phyloP scores from a whole-genome alignment of 176 grass and related monocot genomes.

The Saccharum spontaneum region DNA sequence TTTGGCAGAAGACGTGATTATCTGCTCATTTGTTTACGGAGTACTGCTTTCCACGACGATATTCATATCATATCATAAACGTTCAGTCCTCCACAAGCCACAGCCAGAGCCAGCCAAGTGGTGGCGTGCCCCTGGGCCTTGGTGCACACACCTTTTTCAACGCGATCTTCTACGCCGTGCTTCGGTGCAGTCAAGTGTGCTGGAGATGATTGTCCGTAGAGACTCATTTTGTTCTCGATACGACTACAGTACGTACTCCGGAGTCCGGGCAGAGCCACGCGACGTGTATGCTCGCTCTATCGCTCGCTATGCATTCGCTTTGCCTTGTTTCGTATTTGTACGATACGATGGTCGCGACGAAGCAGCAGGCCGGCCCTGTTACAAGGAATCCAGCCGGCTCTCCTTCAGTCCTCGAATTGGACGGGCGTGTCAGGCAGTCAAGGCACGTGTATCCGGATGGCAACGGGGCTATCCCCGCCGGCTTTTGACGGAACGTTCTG shows the following conservation, averaged over 20 bases:
- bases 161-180: conserved; percentile 22
- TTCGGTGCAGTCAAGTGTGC: not conserved
- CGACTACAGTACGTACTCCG: too few relatives aligned
- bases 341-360: too few relatives aligned
- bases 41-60: not conserved
- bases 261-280: not conserved
- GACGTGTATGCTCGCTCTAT: too few relatives aligned
- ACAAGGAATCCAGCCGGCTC: too few relatives aligned
- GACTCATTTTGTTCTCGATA: too few relatives aligned
- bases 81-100: not conserved
- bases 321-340: too few relatives aligned
- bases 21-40: conserved; percentile 7
- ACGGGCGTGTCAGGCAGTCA: not conserved
- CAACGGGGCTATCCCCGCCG: too few relatives aligned
- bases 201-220: not conserved
- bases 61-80: not conserved
- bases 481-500: too few relatives aligned
- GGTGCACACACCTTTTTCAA: not conserved
- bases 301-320: too few relatives aligned
- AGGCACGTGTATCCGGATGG: not conserved
- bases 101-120: not conserved
- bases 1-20: not conserved
- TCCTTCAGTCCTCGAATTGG: too few relatives aligned
- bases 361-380: too few relatives aligned
- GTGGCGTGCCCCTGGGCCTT: not conserved